phyloP scores from a whole-genome alignment of 495 filamentous ascomycete genomes.

The Xylaria telfairii region DNA sequence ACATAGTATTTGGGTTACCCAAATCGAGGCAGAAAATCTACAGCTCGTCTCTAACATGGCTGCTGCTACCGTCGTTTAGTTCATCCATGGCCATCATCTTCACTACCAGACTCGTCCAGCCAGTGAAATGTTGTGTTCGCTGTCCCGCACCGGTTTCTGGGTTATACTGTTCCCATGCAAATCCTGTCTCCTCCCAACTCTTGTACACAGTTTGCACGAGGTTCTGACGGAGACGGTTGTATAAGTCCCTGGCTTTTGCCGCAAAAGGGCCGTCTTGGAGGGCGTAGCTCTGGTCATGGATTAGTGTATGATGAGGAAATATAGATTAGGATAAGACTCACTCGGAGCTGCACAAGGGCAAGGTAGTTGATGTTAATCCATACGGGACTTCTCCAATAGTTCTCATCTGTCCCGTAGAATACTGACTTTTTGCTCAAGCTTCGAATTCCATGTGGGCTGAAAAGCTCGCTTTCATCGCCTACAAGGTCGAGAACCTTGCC shows the following conservation, averaged over 20 bases:
- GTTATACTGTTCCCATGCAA: slow-evolving; percentile 99
- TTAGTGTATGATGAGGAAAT: slow-evolving; percentile 25
- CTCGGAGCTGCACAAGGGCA: slow-evolving; percentile 79
- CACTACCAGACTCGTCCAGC: slow-evolving; percentile 96
- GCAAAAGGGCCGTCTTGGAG: slow-evolving; percentile 70
- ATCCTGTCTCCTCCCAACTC: slow-evolving; percentile 88
- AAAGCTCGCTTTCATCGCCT: slow-evolving; percentile 81
- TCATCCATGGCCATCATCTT: slow-evolving; percentile 91
- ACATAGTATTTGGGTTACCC: slow-evolving; percentile 11
- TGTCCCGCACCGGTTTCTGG: slow-evolving; percentile 91
- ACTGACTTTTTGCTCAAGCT: slow-evolving; percentile 85
- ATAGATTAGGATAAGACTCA: slow-evolving; percentile 56
- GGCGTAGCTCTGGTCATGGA: slow-evolving; percentile 56
- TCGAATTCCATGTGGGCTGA: slow-evolving; percentile 82
- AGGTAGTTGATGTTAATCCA: slow-evolving; percentile 99
- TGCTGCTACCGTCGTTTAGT: slow-evolving; percentile 26
- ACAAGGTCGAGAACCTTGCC: slow-evolving; percentile 78
- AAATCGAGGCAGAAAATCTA: slow-evolving; percentile 9
- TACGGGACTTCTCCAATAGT: slow-evolving; percentile 95
- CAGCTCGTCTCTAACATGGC: slow-evolving; percentile 24
- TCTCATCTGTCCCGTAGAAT: slow-evolving; percentile 87
- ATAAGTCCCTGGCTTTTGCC: slow-evolving; percentile 72
- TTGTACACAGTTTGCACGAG: slow-evolving; percentile 88
- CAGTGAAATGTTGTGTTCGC: slow-evolving; percentile 96
- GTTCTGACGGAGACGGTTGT: slow-evolving; percentile 77